phyloP scores from a whole-genome alignment of 164 flowering plant species.

The Kingdonia uniflora region DNA sequence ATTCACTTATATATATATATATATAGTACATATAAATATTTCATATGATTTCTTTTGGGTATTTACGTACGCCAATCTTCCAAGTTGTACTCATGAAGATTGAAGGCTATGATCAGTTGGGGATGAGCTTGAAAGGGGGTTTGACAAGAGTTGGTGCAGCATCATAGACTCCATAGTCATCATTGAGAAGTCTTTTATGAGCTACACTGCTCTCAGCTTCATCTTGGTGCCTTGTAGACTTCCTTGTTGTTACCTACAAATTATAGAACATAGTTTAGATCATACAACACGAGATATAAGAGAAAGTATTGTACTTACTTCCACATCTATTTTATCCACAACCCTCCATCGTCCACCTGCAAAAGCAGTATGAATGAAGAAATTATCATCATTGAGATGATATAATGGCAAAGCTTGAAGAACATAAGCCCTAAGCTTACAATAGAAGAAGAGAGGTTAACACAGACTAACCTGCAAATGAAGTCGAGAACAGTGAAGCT shows the following conservation, averaged over 20 bases:
- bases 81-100: background rate
- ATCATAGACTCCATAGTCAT: slow-evolving; percentile 69
- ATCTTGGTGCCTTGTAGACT: slow-evolving; percentile 5
- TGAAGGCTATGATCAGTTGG: slow-evolving; percentile 34
- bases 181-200: slow-evolving; percentile 56
- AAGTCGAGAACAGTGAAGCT: slow-evolving; percentile 37
- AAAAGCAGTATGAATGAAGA: background rate
- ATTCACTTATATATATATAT: background rate
- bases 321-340: slow-evolving; percentile 5
- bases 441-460: too few species aligned
- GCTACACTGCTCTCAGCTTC: slow-evolving; percentile 6
- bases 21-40: background rate
- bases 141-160: slow-evolving; percentile 64
- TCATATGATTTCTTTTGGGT: background rate
- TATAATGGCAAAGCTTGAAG: too few species aligned
- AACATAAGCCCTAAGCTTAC: background rate
- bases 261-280: background rate
- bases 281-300: background rate
- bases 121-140: slow-evolving; percentile 91
- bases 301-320: slow-evolving; percentile 1
- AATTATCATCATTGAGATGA: too few species aligned
- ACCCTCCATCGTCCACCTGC: slow-evolving; percentile 25
- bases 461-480: slow-evolving; percentile 42
- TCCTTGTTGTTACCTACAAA: slow-evolving; percentile 6
- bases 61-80: background rate